These are phyloP conservation scores for Candida germanica DNA, from an alignment of 805 yeast species.

Conservation along the genomic window DNA sequence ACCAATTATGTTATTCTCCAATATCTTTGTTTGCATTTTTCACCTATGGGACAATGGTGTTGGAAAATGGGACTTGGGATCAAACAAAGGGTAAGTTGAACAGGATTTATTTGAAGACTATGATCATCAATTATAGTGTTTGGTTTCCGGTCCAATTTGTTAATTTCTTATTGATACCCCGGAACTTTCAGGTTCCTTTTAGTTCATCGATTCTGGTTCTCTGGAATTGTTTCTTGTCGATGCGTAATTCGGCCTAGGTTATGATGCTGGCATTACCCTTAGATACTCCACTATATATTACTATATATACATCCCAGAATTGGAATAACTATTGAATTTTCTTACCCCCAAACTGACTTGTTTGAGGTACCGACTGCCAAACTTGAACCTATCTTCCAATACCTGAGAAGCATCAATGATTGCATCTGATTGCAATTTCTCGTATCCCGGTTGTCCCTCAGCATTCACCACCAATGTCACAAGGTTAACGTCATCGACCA, in stretches of 20 bases:
- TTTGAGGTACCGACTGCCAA: conserved; percentile 11
- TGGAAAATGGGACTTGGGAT: conserved; percentile 68
- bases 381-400: conserved; percentile 11
- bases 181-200: conserved; percentile 83
- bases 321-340: conserved; percentile 22
- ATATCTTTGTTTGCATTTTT: conserved; percentile 76
- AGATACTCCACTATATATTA: too few relatives aligned
- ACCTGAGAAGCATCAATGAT: conserved; percentile 32
- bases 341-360: conserved; percentile 18
- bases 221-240: conserved; percentile 91
- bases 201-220: conserved; percentile 81
- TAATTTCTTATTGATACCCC: conserved; percentile 68
- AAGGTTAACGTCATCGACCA: conserved; percentile 4
- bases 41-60: conserved; percentile 75
- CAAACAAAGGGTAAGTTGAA: conserved; percentile 64
- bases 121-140: conserved; percentile 65
- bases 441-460: conserved; percentile 63
- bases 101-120: conserved; percentile 63
- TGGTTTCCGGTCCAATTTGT: conserved; percentile 83
- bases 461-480: conserved; percentile 42
- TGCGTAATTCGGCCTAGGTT: conserved; percentile 48
- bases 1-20: conserved; percentile 89
- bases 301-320: conserved; percentile 29
- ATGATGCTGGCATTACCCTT: not conserved
- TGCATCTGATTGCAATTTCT: conserved; percentile 46